Percentiles rank a stretch among this genome's conserved stretches.
These are phyloP conservation scores for Mucor circinelloides DNA, from an alignment of 371 early-diverging fungal species.

Conservation along the genomic window DNA sequence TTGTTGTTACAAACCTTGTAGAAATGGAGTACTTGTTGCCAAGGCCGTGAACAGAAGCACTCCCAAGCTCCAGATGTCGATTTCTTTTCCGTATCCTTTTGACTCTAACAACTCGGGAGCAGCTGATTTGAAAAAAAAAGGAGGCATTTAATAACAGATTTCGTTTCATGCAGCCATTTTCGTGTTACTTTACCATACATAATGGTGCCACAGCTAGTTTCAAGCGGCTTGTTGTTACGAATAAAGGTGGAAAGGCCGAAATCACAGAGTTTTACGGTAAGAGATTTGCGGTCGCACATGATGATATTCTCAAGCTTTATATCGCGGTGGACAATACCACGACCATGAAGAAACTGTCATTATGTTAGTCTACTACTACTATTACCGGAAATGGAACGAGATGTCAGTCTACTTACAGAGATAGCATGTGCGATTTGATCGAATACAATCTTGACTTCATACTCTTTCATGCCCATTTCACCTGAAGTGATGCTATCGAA, in stretches of 20 bases:
- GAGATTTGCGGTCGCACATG: conserved; percentile 25
- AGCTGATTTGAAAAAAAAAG: conserved; percentile 15
- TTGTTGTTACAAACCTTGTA: neutral
- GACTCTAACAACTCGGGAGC: conserved; percentile 88
- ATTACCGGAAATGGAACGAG: too few species aligned
- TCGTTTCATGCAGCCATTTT: neutral
- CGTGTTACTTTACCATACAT: conserved; percentile 22
- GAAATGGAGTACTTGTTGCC: conserved; percentile 91
- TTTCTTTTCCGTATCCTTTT: conserved; percentile 91
- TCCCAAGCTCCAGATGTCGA: conserved; percentile 98
- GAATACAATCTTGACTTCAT: conserved; percentile 29
- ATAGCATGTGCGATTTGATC: conserved; percentile 35
- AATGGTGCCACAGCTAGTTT: conserved; percentile 20
- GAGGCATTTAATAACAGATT: neutral
- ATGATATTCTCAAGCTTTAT: conserved; percentile 79
- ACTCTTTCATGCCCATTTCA: conserved; percentile 12
- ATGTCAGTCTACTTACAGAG: conserved; percentile 10
- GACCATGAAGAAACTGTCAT: conserved; percentile 60
- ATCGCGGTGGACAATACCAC: conserved; percentile 77
- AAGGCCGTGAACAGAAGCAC: conserved; percentile 93
- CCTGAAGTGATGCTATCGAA: conserved; percentile 16
- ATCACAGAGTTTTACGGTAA: conserved; percentile 21
- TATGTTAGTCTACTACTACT: neutral
- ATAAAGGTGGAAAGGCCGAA: conserved; percentile 19
- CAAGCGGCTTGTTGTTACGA: neutral